phyloP scores from a whole-genome alignment of 2,329 filamentous ascomycete species.

The Fusarium staphyleae region DNA sequence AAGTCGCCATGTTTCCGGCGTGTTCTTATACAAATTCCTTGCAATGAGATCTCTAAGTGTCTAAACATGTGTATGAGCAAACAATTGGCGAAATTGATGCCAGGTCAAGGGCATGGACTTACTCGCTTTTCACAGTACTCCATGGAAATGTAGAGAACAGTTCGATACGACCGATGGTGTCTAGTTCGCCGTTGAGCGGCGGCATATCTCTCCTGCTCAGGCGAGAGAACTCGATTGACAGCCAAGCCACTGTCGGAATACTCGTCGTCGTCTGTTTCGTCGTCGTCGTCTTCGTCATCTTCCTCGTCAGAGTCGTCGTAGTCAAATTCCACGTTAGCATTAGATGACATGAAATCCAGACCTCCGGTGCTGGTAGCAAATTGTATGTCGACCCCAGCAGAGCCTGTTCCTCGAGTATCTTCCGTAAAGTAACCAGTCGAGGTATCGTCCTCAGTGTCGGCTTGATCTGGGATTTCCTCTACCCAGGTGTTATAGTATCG shows the following conservation, averaged over 20 bases:
- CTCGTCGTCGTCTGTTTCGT: constrained; percentile 57
- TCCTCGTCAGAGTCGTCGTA: constrained; percentile 57
- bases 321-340: constrained; percentile 80
- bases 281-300: constrained; percentile 47
- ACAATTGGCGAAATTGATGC: too few relatives aligned
- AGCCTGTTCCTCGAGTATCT: constrained; percentile 48
- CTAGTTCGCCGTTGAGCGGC: constrained; percentile 45
- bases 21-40: constrained; percentile 74
- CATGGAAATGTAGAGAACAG: constrained; percentile 96
- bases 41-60: constrained; percentile 89
- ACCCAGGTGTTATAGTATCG: constrained; percentile 97
- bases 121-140: constrained; percentile 94
- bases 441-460: constrained; percentile 64
- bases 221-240: constrained; percentile 40
- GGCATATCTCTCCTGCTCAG: constrained; percentile 43
- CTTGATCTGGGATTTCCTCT: constrained; percentile 69
- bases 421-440: constrained; percentile 57
- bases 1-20: constrained; percentile 84
- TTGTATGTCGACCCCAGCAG: constrained; percentile 56
- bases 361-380: constrained; percentile 79
- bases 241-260: constrained; percentile 46
- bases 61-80: constrained; percentile 40
- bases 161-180: constrained; percentile 64
- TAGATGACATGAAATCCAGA: constrained; percentile 92
- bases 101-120: constrained; percentile 41